A percentile compares a stretch with the other conserved stretches of the same genome.
Evolutionary conservation across 805 yeast genomes (phyloP).

Genomic region (Saturnispora mendoncae): DNA sequence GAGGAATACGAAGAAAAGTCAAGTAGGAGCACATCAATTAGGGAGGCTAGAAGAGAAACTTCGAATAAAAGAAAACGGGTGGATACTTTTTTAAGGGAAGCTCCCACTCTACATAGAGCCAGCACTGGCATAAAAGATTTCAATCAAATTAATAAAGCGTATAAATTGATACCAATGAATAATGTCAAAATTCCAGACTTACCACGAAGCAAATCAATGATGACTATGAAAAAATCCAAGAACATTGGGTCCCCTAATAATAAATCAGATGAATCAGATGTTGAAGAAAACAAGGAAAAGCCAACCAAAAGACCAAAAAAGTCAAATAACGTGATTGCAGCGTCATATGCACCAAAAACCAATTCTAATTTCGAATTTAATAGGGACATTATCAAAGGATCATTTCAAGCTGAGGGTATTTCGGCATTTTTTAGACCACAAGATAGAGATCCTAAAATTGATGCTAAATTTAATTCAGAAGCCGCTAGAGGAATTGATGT

Average conservation of each 20-base stretch:
- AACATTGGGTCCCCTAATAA: background rate
- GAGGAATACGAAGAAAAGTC: background rate
- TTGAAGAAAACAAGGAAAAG: background rate
- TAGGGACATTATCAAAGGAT: slow-evolving; percentile 19
- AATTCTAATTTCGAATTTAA: slow-evolving; percentile 17
- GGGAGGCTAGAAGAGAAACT: too few relatives aligned
- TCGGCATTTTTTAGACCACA: background rate
- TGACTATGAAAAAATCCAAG: background rate
- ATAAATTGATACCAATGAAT: background rate
- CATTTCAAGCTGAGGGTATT: slow-evolving; percentile 23
- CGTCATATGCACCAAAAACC: slow-evolving; percentile 10
- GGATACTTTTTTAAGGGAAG: background rate
- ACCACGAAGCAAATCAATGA: slow-evolving; percentile 1
- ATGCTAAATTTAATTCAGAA: slow-evolving; percentile 6
- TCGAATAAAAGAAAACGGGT: too few relatives aligned
- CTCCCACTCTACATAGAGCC: background rate
- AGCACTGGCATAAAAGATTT: background rate
- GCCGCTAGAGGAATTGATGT: slow-evolving; percentile 11
- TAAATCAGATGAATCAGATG: background rate
- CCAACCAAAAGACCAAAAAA: background rate
- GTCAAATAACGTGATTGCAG: slow-evolving; percentile 5
- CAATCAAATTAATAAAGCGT: background rate
- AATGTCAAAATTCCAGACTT: background rate
- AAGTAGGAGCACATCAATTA: background rate
- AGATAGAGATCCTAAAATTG: background rate